These are phyloP conservation scores for Trametes elegans DNA, from an alignment of 768 basidiomycete genomes.

Conservation along the genomic window DNA sequence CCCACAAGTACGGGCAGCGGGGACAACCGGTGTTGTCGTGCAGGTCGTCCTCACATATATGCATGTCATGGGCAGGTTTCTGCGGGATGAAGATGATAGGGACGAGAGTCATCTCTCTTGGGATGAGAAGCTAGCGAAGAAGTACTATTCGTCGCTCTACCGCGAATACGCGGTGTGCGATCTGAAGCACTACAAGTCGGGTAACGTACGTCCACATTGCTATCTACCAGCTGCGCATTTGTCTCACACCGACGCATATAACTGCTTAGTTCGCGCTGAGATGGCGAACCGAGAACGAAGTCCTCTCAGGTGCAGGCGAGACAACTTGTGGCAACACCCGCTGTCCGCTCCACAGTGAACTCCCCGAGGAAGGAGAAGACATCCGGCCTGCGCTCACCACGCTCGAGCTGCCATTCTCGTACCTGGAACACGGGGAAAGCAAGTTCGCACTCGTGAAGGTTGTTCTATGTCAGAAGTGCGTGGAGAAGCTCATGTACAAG, in stretches of 20 bases:
- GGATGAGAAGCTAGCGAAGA: conserved; percentile 84
- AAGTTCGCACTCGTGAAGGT: conserved; percentile 90
- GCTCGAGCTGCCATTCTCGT: conserved; percentile 88
- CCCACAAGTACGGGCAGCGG: conserved; percentile 53
- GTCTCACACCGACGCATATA: no score
- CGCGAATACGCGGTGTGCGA: conserved; percentile 92
- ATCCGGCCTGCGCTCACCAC: conserved; percentile 50
- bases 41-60: conserved; percentile 4
- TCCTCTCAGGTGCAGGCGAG: conserved; percentile 82
- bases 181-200: conserved; percentile 93
- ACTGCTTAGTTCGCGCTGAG: conserved; percentile 92
- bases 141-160: conserved; percentile 86
- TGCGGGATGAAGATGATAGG: conserved; percentile 58
- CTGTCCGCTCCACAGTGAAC: conserved; percentile 55
- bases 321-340: conserved; percentile 88
- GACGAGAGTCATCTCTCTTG: conserved; percentile 47
- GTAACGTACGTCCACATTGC: conserved; percentile 78
- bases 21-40: background rate
- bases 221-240: no score
- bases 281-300: conserved; percentile 92
- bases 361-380: conserved; percentile 21
- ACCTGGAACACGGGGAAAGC: conserved; percentile 70
- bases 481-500: conserved; percentile 87
- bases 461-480: conserved; percentile 76
- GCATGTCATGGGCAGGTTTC: conserved; percentile 50